phyloP scores from a whole-genome alignment of 306 rosid genomes.

The Corylus avellana region DNA sequence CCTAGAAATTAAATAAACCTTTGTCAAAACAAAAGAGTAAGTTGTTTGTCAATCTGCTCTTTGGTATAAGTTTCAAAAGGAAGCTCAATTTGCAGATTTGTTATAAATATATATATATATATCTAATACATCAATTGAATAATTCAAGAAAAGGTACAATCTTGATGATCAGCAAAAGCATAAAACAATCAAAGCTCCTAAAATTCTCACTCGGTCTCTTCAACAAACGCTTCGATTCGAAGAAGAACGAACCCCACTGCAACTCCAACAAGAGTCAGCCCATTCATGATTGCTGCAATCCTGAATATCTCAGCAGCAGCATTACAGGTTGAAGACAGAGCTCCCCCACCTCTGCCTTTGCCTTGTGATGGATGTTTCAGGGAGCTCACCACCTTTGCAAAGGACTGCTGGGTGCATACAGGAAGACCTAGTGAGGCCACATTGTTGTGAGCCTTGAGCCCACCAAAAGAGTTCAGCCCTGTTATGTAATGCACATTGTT shows the following conservation, averaged over 20 bases:
- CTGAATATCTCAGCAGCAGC: conserved; percentile 80
- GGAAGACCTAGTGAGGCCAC: conserved; percentile 62
- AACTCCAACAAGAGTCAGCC: conserved; percentile 69
- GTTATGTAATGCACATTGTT: conserved; percentile 44
- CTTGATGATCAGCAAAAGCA: conserved; percentile 17
- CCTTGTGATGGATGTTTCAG: conserved; percentile 52
- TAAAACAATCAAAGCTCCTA: conserved; percentile 11
- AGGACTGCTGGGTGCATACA: conserved; percentile 49
- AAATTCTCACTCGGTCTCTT: conserved; percentile 60
- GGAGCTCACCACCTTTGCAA: conserved; percentile 65
- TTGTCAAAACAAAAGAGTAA: too few species aligned
- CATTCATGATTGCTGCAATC: conserved; percentile 73
- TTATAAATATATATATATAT: too few species aligned
- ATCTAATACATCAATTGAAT: conserved; percentile 33
- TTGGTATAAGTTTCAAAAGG: not conserved
- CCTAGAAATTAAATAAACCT: too few species aligned
- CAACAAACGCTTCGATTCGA: conserved; percentile 68
- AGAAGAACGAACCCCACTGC: conserved; percentile 91
- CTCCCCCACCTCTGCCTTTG: conserved; percentile 50
- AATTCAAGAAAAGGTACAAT: conserved; percentile 26
- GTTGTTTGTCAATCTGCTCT: too few species aligned
- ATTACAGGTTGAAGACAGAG: conserved; percentile 62
- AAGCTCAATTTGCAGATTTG: not conserved
- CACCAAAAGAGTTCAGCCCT: conserved; percentile 58
- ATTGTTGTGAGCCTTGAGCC: conserved; percentile 61